These are phyloP conservation scores for Ulota crispa DNA, from an alignment of 225 moss, liverwort and hornwort species.

Conservation along the genomic window DNA sequence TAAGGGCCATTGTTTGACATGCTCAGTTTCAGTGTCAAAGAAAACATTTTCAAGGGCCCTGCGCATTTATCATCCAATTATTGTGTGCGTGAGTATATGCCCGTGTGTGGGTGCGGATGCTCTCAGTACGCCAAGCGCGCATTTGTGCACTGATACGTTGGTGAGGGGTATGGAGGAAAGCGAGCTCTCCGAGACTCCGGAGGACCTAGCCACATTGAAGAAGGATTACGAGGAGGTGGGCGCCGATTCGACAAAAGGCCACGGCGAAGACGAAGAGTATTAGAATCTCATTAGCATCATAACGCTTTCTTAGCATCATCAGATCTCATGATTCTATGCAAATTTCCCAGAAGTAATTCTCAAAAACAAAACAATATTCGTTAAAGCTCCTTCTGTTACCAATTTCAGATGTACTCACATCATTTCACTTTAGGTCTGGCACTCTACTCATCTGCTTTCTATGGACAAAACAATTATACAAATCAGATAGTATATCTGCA, in stretches of 20 bases:
- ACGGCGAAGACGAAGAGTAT: constrained; percentile 27
- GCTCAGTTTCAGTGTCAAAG: no score
- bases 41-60: no score
- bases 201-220: constrained; percentile 26
- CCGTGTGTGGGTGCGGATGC: no score
- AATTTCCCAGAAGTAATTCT: background rate
- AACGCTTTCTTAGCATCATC: constrained; percentile 11
- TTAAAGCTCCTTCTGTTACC: constrained; percentile 9
- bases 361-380: background rate
- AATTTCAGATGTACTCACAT: background rate
- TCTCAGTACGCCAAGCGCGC: constrained; percentile 40
- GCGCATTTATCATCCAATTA: no score
- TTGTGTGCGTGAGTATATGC: no score
- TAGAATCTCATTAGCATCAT: background rate
- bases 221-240: constrained; percentile 44
- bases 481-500: background rate
- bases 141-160: constrained; percentile 41
- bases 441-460: background rate
- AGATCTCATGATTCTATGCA: constrained; percentile 18
- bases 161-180: constrained; percentile 42
- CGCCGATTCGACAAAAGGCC: constrained; percentile 21
- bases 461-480: background rate
- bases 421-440: background rate
- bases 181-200: constrained; percentile 32
- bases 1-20: no score